Evolutionary conservation across 306 rosid species (phyloP), one percentile per base, ranked within the genome.

Genomic region (Pueraria montana): DNA sequence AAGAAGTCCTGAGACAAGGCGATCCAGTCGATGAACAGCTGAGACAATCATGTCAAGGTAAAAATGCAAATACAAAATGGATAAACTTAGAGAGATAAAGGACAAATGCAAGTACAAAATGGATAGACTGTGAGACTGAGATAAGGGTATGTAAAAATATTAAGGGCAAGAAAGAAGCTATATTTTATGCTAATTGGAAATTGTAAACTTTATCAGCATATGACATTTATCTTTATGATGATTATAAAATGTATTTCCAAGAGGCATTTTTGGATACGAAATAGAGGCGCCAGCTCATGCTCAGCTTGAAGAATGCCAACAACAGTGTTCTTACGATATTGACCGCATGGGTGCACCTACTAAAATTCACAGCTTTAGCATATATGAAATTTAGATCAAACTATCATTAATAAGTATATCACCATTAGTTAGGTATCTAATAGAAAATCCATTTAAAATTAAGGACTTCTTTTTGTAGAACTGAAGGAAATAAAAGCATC

Each of bases 261-360:
- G 66, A 78, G 38, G 46, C 24, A 75, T 46, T 73, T 53, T 78
- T 34, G 97, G 99, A 91, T 96, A 96, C 99, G 98, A 85, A 94
- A 96, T 76, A 94, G 84, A 80, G 99, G 98, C 2, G 90, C 89
- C 88, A 96, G 76, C 61, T 87, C 95, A 86, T 94, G 86, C 80
- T 96, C 98, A 32, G 99, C 99, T 89, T 96, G 84, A 72, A 96
- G 95, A 81, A 96, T 92, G 85, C 99, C 99, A 77, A 94, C 89
- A 82, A 96, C 85, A 3, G 99, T 94, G 88, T 94, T 96, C 91
- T 96, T 96, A 21, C 98, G 96, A 87, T 96, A 96, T 83, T 96
- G 98, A 87, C 98, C 99, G 61, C 99, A 94, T 16, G 98, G 97
- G 89, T 96, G 99, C 64, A 96, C 99, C 98, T 94, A 79, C 34